A percentile compares a stretch with the other conserved stretches of the same genome.
Evolutionary conservation across 306 rosid genomes (phyloP).

Genomic region (Inga oerstediana): DNA sequence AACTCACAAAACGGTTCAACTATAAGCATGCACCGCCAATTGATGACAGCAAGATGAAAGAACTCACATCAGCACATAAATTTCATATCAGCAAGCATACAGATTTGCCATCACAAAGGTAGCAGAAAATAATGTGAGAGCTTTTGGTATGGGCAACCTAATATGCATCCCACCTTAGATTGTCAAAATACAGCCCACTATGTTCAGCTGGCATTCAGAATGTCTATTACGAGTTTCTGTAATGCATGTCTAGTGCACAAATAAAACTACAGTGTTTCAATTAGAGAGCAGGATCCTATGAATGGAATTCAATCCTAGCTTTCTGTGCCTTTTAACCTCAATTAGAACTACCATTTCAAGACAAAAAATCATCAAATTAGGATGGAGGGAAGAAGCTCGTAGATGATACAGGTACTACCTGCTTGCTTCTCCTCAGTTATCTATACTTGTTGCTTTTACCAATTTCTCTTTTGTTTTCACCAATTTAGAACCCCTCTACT

Average conservation of each 20-base stretch:
- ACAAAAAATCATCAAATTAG: not conserved
- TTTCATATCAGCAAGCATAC: conserved; percentile 21
- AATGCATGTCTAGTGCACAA: not conserved
- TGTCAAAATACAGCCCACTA: conserved; percentile 25
- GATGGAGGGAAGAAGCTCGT: not conserved
- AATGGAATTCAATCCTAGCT: not conserved
- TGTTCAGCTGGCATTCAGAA: not conserved
- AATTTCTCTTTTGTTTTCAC: not conserved
- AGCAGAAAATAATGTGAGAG: not conserved
- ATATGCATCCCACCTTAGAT: not conserved
- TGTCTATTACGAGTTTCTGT: not conserved
- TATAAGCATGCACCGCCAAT: conserved; percentile 14
- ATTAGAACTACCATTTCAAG: not conserved
- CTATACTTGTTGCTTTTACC: not conserved
- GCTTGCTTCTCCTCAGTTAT: not conserved
- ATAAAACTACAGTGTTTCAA: too few relatives aligned
- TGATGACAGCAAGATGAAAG: conserved; percentile 5
- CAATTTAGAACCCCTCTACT: not conserved
- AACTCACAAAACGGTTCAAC: conserved; percentile 27
- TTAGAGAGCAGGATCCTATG: not conserved
- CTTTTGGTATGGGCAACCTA: not conserved
- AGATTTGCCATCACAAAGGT: not conserved
- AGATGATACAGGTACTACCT: not conserved
- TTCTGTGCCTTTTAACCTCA: not conserved
- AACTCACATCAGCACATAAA: conserved; percentile 2